Base-by-base conservation (phyloP, 2,329 filamentous ascomycete species). In the Cercospora brassicicola region DNA sequence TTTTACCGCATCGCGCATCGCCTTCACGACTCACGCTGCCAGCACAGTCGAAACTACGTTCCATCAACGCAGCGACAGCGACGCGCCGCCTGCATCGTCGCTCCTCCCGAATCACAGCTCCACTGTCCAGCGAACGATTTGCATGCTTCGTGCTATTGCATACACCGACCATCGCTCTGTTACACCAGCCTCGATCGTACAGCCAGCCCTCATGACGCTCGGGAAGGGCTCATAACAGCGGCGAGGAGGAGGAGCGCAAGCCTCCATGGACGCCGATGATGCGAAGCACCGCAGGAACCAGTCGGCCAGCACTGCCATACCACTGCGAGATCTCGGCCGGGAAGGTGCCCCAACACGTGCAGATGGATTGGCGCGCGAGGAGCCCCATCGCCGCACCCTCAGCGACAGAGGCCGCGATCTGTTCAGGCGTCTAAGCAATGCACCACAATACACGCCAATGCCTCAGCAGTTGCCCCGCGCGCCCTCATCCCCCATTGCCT, bases 241-340 rank as follows among this genome's bases (percentile, higher is more conserved):
- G 23, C 26, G 11, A 57, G 48, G 48, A 53, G 53, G 53, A 57
- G 53, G 53, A 57, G 53, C 53, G 53, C 53, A 57, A 42, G 53
- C 53, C 53, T 62, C 51, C 62, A 64, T 64, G 62, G 62, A 57
- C 33, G 30, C 30, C 62, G 30, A 55, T 39, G 62, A 64, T 56
- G 48, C 48, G 13, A 33, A 30, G 31, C 80, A 83, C 74, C 79
- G 82, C 67, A 79, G 82, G 69, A 81, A 82, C 72, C 80, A 81
- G 70, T 82, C 85, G 30, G 80, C 81, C 67, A 82, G 84, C 68
- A 70, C 69, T 61, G 89, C 90, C 70, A 94, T 95, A 81, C 91
- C 90, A 68, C 83, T 94, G 67, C 89, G 89, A 79, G 87, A 83
- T 73, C 79, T 84, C 64, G 62, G 68, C 69, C 67, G 28, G 45